Base-by-base conservation (phyloP, 2,329 filamentous ascomycete genomes). In the Eurotiales sp. region DNA sequence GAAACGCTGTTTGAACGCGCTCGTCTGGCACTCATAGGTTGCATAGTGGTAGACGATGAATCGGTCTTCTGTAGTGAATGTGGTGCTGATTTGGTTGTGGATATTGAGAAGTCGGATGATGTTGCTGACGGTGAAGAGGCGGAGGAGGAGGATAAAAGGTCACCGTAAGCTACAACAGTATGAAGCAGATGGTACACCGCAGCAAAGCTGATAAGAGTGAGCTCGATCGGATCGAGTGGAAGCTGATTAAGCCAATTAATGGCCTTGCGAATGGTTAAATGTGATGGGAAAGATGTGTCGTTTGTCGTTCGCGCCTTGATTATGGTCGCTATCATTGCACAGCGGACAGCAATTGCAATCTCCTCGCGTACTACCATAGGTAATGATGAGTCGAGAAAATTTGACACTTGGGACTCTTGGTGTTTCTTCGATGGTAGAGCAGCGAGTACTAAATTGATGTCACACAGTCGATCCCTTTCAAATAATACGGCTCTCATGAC, bases 401-500 rank as follows among this genome's bases (percentile, higher is more conserved):
- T 69, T 22, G 66, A 70, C 46, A 57, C 63, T 21, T 60, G 70
- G 55, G 49, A 48, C 23, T 51, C 65, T 51, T 58, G 59, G 47
- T 61, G 60, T 39, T 55, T 61, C 59, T 57, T 70, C 58, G 21
- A 68, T 65, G 78, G 80, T 7, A 83, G 64, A 2, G 78, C 73
- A n/a, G 77, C 69, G 37, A 82, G 72, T 3, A 81, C 79, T 3
- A 75, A 69, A 19, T 74, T 66, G 41, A 84, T 78, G 58, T 78
- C 77, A 21, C 66, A 58, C 14, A 77, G 68, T 29, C 80, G 77
- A 49, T 77, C 71, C 7, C 74, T 66, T 47, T 80, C 76, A n/a
- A 77, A 73, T 25, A 84, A 74, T 2, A 85, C 73, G 7, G 82
- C 78, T 60, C 80, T 80, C 55, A 81, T 79, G 11, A 80, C 79